Conservation (phyloP, 768 basidiomycete genomes). For the Daedaleopsis sinensis region DNA sequence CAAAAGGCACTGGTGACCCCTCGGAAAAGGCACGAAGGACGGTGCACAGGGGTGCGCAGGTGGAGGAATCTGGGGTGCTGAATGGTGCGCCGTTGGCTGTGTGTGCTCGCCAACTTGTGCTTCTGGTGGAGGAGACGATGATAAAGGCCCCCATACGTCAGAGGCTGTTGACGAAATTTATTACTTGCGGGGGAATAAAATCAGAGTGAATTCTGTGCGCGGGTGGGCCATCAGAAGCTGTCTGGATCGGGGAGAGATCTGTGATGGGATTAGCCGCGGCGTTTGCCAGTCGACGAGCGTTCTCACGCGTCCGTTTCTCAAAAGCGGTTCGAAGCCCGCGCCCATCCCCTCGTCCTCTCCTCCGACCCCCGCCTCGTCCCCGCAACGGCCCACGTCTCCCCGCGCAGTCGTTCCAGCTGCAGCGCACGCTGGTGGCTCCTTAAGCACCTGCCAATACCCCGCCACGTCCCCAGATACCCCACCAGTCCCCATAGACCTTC, state of each 20-base stretch:
- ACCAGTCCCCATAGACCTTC: constrained; percentile 13
- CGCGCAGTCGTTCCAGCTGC: constrained; percentile 24
- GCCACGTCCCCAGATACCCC: constrained; percentile 22
- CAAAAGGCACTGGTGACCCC: too few species aligned
- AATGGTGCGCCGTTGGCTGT: too few species aligned
- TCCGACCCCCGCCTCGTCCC: constrained; percentile 4
- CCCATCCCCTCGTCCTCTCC: constrained; percentile 6
- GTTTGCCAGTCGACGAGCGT: neutral
- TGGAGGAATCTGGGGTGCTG: too few species aligned
- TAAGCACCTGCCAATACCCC: constrained; percentile 8
- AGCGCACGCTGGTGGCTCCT: constrained; percentile 27
- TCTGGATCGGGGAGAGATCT: constrained; percentile 7
- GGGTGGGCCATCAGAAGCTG: constrained; percentile 10
- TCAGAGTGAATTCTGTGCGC: neutral
- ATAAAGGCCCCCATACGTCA: constrained; percentile 21
- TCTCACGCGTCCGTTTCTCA: constrained; percentile 9
- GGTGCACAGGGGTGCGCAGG: too few species aligned
- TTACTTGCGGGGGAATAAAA: neutral
- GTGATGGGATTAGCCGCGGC: constrained; percentile 19
- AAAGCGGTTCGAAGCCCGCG: constrained; percentile 19
- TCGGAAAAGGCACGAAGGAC: too few species aligned
- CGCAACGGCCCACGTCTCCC: neutral
- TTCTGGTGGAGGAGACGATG: too few species aligned
- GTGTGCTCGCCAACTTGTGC: too few species aligned
- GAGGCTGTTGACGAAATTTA: neutral